phyloP scores from a whole-genome alignment of 352 stramenopile genomes.

The Phytophthora agathidicida region DNA sequence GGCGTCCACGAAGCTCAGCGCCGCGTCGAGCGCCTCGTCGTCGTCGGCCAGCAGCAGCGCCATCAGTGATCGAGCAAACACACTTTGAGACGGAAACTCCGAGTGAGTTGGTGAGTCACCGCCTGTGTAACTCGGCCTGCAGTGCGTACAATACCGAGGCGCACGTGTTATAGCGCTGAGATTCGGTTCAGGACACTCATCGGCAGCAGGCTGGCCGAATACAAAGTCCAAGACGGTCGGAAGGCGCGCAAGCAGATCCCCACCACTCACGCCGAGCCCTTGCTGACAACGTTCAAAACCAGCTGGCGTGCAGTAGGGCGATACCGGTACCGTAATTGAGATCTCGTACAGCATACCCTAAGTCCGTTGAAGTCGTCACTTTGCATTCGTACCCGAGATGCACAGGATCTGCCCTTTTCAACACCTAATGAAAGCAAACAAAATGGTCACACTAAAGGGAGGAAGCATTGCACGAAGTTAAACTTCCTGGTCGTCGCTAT shows the following conservation, averaged over 20 bases:
- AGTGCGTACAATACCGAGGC: too few species aligned
- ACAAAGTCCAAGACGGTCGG: conserved; percentile 3
- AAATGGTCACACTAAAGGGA: neutral
- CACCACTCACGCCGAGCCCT: conserved; percentile 5
- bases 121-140: neutral
- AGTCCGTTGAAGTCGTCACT: neutral
- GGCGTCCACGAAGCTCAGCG: conserved; percentile 33
- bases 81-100: too few species aligned
- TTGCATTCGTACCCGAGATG: neutral
- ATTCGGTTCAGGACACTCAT: conserved; percentile 9
- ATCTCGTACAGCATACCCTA: neutral
- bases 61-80: conserved; percentile 1
- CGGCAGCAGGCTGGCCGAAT: neutral
- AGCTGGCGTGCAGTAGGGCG: conserved; percentile 20
- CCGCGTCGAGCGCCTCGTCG: conserved; percentile 27
- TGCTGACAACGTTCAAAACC: conserved; percentile 16
- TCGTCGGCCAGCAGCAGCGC: conserved; percentile 29
- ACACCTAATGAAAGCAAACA: too few species aligned
- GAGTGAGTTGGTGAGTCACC: neutral
- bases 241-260: neutral
- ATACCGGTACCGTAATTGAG: neutral
- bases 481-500: too few species aligned
- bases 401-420: too few species aligned
- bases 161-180: conserved; percentile 2
- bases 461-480: too few species aligned